A percentile compares a stretch with the other conserved stretches of the same genome.
phyloP scores from a whole-genome alignment of 495 filamentous ascomycete species.

The Penicillium parvum region DNA sequence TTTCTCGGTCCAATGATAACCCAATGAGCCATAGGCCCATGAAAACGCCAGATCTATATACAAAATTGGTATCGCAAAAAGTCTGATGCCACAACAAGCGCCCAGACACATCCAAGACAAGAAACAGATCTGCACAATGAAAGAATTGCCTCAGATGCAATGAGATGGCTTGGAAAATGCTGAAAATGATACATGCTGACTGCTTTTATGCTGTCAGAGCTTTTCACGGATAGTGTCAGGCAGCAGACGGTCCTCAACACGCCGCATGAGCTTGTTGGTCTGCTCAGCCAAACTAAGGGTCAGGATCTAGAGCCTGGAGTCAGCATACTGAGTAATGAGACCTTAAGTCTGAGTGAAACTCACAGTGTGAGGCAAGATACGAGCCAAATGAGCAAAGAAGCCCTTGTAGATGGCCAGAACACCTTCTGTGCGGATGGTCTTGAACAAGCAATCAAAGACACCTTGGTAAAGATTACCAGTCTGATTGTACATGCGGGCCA shows the following conservation, averaged over 20 bases:
- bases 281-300: slow-evolving; percentile 93
- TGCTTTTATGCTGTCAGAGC: slow-evolving; percentile 28
- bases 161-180: neutral
- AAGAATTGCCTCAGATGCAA: slow-evolving; percentile 3
- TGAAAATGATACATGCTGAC: slow-evolving; percentile 1
- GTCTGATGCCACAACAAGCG: slow-evolving; percentile 1
- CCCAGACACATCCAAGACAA: slow-evolving; percentile 2
- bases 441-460: slow-evolving; percentile 84
- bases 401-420: slow-evolving; percentile 96
- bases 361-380: slow-evolving; percentile 91
- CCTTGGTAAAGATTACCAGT: slow-evolving; percentile 92
- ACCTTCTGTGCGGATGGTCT: slow-evolving; percentile 89
- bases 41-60: slow-evolving; percentile 14
- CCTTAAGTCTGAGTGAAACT: slow-evolving; percentile 15
- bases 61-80: slow-evolving; percentile 10
- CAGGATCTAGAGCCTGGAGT: slow-evolving; percentile 54
- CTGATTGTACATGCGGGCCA: slow-evolving; percentile 99
- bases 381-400: slow-evolving; percentile 88
- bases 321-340: slow-evolving; percentile 2
- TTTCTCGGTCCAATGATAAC: neutral
- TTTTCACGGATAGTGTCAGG: slow-evolving; percentile 45
- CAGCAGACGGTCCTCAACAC: slow-evolving; percentile 66
- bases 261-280: slow-evolving; percentile 85
- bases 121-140: slow-evolving; percentile 4
- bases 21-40: neutral